Conservation (phyloP, 306 rosid species). For the Canavalia gladiata region DNA sequence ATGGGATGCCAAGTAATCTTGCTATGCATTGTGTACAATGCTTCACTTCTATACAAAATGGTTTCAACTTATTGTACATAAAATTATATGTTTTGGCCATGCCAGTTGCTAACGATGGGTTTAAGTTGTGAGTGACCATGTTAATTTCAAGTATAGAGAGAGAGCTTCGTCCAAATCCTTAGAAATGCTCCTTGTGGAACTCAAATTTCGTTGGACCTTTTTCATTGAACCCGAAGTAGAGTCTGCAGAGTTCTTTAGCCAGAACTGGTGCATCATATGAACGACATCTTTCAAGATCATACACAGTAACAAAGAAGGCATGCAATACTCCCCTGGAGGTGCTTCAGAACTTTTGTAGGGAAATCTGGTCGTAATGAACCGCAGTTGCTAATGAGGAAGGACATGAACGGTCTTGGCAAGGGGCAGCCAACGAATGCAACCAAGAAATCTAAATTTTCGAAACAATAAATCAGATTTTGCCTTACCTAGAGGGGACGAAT, state of each 20-base stretch:
- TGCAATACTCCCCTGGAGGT: too few relatives aligned
- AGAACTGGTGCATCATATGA: slow-evolving; percentile 81
- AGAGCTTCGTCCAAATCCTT: slow-evolving; percentile 41
- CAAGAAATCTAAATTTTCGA: too few relatives aligned
- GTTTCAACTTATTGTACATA: slow-evolving; percentile 51
- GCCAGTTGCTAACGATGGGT: slow-evolving; percentile 41
- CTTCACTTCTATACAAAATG: slow-evolving; percentile 48
- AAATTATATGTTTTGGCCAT: slow-evolving; percentile 45
- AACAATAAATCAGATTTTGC: too few relatives aligned
- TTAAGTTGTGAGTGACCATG: slow-evolving; percentile 40
- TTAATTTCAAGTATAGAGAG: slow-evolving; percentile 9
- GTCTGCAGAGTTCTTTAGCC: slow-evolving; percentile 92
- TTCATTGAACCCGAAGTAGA: slow-evolving; percentile 93
- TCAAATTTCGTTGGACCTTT: slow-evolving; percentile 96
- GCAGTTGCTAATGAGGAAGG: too few relatives aligned
- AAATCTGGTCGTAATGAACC: too few relatives aligned
- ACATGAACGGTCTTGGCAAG: too few relatives aligned
- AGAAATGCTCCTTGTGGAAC: slow-evolving; percentile 98
- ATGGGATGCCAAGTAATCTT: slow-evolving; percentile 48
- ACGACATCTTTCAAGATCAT: too few relatives aligned
- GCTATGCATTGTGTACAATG: slow-evolving; percentile 59
- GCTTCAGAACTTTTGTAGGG: too few relatives aligned
- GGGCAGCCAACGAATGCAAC: too few relatives aligned
- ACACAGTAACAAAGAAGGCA: too few relatives aligned
- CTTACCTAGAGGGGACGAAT: too few relatives aligned